A percentile compares a stretch with the other conserved stretches of the same genome.
phyloP scores from a whole-genome alignment of 2,329 filamentous ascomycete species.

The Hypoxylon sp. region DNA sequence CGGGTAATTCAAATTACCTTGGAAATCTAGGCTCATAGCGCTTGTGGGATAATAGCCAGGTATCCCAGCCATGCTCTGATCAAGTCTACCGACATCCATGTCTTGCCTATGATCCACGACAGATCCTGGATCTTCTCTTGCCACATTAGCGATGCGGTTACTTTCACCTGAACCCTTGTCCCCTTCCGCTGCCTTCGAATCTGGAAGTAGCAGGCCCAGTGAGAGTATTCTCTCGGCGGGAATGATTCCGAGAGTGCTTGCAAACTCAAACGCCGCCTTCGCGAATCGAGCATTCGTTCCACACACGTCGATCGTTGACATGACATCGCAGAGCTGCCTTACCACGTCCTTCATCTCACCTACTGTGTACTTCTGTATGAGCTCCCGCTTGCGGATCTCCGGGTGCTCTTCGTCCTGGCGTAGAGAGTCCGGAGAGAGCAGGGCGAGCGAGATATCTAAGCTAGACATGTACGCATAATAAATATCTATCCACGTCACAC shows the following conservation, averaged over 20 bases:
- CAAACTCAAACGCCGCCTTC: conserved; percentile 46
- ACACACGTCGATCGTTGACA: conserved; percentile 47
- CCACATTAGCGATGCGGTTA: background rate
- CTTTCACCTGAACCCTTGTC: conserved; percentile 7
- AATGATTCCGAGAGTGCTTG: conserved; percentile 43
- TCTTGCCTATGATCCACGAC: conserved; percentile 1
- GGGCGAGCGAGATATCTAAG: conserved; percentile 45
- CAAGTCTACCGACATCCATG: background rate
- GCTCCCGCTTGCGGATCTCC: conserved; percentile 21
- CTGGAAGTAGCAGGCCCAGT: conserved; percentile 18
- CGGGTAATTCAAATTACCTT: conserved; percentile 8
- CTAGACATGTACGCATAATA: conserved; percentile 47
- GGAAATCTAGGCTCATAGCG: conserved; percentile 26
- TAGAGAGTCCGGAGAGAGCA: conserved; percentile 41
- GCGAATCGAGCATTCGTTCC: conserved; percentile 49
- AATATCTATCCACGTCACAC: conserved; percentile 47
- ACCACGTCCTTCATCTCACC: conserved; percentile 43
- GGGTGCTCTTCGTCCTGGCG: conserved; percentile 28
- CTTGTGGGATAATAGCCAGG: conserved; percentile 18
- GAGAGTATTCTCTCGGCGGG: conserved; percentile 27
- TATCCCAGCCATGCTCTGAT: conserved; percentile 28
- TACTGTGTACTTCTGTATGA: conserved; percentile 38
- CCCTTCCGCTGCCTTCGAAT: conserved; percentile 1
- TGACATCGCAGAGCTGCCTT: conserved; percentile 42
- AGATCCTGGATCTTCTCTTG: conserved; percentile 5